These are phyloP conservation scores for Hericium erinaceus DNA, from an alignment of 768 basidiomycete genomes.

Conservation along the genomic window DNA sequence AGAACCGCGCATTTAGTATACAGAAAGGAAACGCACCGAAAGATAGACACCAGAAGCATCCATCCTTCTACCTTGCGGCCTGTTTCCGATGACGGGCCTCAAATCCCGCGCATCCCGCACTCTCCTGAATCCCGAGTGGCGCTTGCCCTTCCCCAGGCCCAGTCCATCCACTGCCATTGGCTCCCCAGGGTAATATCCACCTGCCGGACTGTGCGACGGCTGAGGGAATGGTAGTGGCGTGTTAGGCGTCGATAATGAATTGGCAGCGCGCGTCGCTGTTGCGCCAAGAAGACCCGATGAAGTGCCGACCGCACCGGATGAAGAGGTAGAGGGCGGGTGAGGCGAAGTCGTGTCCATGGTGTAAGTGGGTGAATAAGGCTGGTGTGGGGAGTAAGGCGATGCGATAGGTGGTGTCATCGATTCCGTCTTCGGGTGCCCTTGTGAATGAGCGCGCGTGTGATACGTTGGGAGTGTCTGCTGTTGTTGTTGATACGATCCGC, in stretches of 20 bases:
- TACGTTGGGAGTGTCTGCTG: conserved; percentile 14
- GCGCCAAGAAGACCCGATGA: conserved; percentile 39
- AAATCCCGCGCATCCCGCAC: conserved; percentile 72
- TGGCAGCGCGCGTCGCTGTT: conserved; percentile 36
- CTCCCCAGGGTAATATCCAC: conserved; percentile 45
- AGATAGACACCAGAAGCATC: conserved; percentile 68
- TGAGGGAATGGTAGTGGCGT: conserved; percentile 66
- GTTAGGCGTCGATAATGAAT: conserved; percentile 58
- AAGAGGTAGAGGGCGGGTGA: conserved; percentile 30
- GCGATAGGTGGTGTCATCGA: conserved; percentile 24
- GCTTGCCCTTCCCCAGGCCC: conserved; percentile 46
- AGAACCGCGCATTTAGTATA: conserved; percentile 2
- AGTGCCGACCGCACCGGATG: conserved; percentile 18
- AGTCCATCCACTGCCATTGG: conserved; percentile 69
- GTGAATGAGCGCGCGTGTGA: conserved; percentile 39
- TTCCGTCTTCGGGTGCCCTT: conserved; percentile 31
- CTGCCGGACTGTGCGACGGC: conserved; percentile 36
- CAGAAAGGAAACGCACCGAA: conserved; percentile 49
- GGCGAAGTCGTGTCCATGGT: conserved; percentile 61
- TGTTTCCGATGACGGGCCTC: conserved; percentile 58
- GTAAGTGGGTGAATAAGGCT: conserved; percentile 38
- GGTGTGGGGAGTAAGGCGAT: conserved; percentile 51
- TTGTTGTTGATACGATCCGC: conserved; percentile 31
- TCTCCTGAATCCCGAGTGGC: conserved; percentile 61
- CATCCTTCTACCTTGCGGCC: conserved; percentile 63